Percentiles rank a stretch among this genome's conserved stretches.
Evolutionary conservation across 1,284 basidiomycete genomes (phyloP).

Genomic region (Ceratobasidium sp.): DNA sequence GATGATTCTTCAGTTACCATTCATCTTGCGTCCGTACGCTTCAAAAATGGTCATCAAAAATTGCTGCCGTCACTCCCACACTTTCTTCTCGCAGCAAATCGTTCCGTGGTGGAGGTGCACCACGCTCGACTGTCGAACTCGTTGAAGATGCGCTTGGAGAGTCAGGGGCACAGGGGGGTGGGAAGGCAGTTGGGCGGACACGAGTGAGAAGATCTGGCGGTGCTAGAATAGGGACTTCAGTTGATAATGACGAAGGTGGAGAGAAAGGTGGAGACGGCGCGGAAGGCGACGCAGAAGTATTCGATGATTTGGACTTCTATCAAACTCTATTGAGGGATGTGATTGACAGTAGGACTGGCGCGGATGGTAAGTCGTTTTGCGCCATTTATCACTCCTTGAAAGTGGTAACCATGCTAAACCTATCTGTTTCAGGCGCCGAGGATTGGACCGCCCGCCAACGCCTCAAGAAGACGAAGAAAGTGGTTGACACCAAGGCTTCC

Average conservation of each 20-base stretch:
- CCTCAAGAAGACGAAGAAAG: slow-evolving; percentile 73
- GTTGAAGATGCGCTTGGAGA: slow-evolving; percentile 78
- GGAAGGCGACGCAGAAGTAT: slow-evolving; percentile 68
- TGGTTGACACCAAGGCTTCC: slow-evolving; percentile 91
- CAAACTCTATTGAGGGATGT: slow-evolving; percentile 89
- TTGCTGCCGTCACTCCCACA: slow-evolving; percentile 87
- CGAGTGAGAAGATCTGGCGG: slow-evolving; percentile 44
- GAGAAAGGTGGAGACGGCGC: slow-evolving; percentile 56
- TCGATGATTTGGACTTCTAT: slow-evolving; percentile 93
- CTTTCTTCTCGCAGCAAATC: slow-evolving; percentile 76
- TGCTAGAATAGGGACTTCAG: slow-evolving; percentile 61
- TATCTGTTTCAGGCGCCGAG: slow-evolving; percentile 61
- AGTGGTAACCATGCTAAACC: too few relatives aligned
- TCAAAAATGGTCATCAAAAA: slow-evolving; percentile 92
- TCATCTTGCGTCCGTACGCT: slow-evolving; percentile 80
- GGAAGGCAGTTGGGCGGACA: slow-evolving; percentile 51
- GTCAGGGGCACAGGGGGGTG: slow-evolving; percentile 48
- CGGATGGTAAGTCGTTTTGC: slow-evolving; percentile 46
- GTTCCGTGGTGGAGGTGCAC: slow-evolving; percentile 62
- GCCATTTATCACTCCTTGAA: too few relatives aligned
- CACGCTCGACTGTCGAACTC: slow-evolving; percentile 69
- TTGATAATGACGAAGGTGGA: too few relatives aligned
- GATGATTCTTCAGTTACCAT: slow-evolving; percentile 75
- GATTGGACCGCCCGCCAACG: slow-evolving; percentile 77
- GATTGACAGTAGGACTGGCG: slow-evolving; percentile 74